phyloP scores from a whole-genome alignment of 2,329 filamentous ascomycete species.

The Fusarium oxysporum region DNA sequence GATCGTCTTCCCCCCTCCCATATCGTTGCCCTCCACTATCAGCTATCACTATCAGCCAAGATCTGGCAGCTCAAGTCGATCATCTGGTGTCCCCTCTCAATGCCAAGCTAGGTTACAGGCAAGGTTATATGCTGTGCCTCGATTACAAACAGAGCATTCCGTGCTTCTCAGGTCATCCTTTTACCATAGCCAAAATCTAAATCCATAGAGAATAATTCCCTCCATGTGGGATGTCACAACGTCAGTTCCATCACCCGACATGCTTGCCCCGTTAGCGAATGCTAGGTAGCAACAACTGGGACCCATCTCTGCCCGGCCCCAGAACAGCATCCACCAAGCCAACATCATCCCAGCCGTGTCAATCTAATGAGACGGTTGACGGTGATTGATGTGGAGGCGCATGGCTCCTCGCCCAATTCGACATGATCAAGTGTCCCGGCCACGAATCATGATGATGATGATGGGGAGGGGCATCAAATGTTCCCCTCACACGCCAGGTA shows the following conservation, averaged over 20 bases:
- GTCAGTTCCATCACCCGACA: constrained; percentile 35
- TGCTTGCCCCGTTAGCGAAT: constrained; percentile 38
- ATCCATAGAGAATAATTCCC: constrained; percentile 6
- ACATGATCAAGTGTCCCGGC: constrained; percentile 6
- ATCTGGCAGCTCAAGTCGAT: constrained; percentile 36
- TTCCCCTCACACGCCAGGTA: constrained; percentile 16
- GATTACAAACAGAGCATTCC: neutral
- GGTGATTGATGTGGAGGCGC: constrained; percentile 26
- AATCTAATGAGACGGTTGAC: constrained; percentile 11
- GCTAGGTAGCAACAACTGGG: constrained; percentile 22
- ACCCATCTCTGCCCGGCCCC: constrained; percentile 30
- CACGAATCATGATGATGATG: constrained; percentile 23
- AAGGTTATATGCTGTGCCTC: neutral
- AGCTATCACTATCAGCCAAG: constrained; percentile 22
- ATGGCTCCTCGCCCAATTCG: constrained; percentile 17
- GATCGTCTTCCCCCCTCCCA: constrained; percentile 22
- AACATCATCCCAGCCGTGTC: constrained; percentile 17
- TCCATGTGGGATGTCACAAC: constrained; percentile 35
- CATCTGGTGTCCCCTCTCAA: constrained; percentile 34
- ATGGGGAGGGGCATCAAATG: constrained; percentile 22
- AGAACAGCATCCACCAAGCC: constrained; percentile 32
- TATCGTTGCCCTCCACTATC: constrained; percentile 25
- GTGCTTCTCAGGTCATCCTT: neutral
- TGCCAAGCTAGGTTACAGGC: neutral
- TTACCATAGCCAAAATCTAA: neutral